Evolutionary conservation across 805 yeast species (phyloP).

Genomic region (Ogataea wickerhamii): DNA sequence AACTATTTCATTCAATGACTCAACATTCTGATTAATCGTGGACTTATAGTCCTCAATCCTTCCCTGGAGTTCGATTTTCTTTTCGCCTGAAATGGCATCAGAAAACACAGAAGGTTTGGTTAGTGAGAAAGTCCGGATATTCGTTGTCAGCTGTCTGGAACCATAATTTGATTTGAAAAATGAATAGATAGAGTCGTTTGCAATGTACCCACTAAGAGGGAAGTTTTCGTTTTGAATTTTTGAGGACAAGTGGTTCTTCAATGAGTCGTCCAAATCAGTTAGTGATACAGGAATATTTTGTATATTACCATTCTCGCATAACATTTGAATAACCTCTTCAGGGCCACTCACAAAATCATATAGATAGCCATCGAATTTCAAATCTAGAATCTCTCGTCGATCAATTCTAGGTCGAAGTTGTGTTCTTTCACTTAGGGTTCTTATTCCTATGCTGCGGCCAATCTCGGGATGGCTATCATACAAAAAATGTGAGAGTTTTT

Average conservation of each 20-base stretch:
- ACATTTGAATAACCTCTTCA: conserved; percentile 61
- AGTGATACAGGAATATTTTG: conserved; percentile 61
- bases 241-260: conserved; percentile 32
- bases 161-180: conserved; percentile 65
- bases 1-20: conserved; percentile 1
- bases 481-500: conserved; percentile 39
- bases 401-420: conserved; percentile 11
- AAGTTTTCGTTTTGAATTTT: conserved; percentile 39
- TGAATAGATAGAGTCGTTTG: conserved; percentile 51
- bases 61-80: conserved; percentile 15
- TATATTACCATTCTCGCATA: conserved; percentile 51
- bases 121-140: conserved; percentile 31
- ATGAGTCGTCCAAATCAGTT: conserved; percentile 39
- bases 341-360: conserved; percentile 76
- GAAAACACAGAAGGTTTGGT: conserved; percentile 30
- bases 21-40: conserved; percentile 11
- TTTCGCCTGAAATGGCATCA: conserved; percentile 31
- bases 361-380: conserved; percentile 81
- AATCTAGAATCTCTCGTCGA: conserved; percentile 28
- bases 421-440: conserved; percentile 36
- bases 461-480: conserved; percentile 32
- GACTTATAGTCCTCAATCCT: conserved; percentile 13
- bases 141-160: conserved; percentile 45
- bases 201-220: conserved; percentile 54
- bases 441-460: conserved; percentile 48